Conservation (phyloP, 768 basidiomycete genomes). For the Termitomyces sp. region DNA sequence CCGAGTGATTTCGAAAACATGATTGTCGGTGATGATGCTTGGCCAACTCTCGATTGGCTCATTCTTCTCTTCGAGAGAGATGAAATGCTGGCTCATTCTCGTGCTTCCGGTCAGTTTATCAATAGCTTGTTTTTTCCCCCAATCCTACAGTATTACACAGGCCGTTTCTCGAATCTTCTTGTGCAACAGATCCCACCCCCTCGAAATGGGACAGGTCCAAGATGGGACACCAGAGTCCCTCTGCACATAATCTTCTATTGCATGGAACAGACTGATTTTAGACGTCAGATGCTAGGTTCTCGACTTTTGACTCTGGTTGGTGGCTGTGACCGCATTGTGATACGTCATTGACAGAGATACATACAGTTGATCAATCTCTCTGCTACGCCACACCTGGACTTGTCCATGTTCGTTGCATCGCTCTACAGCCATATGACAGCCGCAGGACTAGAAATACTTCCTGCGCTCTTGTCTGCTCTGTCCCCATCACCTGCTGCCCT, state of each 20-base stretch:
- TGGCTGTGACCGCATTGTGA: constrained; percentile 6
- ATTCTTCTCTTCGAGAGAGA: constrained; percentile 65
- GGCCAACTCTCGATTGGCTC: constrained; percentile 70
- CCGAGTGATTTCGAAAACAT: constrained; percentile 14
- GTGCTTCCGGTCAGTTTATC: constrained; percentile 30
- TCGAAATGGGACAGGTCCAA: constrained; percentile 35
- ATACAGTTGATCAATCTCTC: constrained; percentile 31
- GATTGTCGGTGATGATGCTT: constrained; percentile 57
- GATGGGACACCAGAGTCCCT: constrained; percentile 51
- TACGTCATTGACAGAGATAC: background rate
- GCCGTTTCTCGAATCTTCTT: constrained; percentile 44
- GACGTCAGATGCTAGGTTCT: constrained; percentile 25
- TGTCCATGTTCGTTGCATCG: constrained; percentile 30
- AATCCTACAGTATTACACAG: background rate
- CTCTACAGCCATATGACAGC: constrained; percentile 28
- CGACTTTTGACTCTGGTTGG: constrained; percentile 26
- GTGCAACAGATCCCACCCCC: constrained; percentile 55
- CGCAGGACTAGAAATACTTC: constrained; percentile 19
- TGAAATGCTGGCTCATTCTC: constrained; percentile 31
- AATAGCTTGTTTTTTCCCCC: background rate
- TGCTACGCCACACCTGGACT: constrained; percentile 28
- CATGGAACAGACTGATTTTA: constrained; percentile 23
- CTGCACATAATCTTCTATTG: constrained; percentile 41
- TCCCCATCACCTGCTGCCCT: constrained; percentile 27
- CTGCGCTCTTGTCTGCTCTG: constrained; percentile 31